These are phyloP conservation scores for Colletotrichum costaricense DNA, from an alignment of 2,329 filamentous ascomycete species.

Conservation along the genomic window DNA sequence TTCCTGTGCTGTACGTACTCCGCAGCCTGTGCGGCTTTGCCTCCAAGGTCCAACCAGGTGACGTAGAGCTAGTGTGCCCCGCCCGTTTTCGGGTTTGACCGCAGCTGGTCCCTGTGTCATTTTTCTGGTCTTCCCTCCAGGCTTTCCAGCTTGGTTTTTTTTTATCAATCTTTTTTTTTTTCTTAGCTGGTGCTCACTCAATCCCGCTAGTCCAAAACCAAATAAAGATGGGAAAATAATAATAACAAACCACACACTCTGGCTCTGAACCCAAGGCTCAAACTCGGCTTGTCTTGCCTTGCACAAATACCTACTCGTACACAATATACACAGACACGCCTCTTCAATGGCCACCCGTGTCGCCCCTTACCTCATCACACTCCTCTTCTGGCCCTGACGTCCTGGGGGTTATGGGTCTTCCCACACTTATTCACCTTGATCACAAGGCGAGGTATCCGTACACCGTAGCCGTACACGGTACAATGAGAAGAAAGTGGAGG, in stretches of 20 bases:
- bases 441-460: neutral
- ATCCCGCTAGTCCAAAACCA: neutral
- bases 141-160: neutral
- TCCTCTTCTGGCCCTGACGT: too few relatives aligned
- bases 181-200: too few relatives aligned
- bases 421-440: neutral
- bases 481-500: neutral
- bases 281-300: neutral
- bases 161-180: neutral
- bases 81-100: conserved; percentile 18
- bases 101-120: conserved; percentile 5
- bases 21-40: neutral
- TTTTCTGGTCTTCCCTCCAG: neutral
- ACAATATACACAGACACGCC: neutral
- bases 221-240: neutral
- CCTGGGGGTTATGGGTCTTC: neutral
- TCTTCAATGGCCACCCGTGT: neutral
- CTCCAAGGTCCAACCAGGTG: conserved; percentile 13
- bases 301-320: neutral
- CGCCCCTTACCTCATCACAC: neutral
- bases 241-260: neutral
- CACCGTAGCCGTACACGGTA: neutral
- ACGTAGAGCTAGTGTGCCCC: conserved; percentile 28
- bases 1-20: too few relatives aligned
- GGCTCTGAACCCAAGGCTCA: neutral